phyloP scores from a whole-genome alignment of 768 basidiomycete genomes.

The Leccinum broughii region DNA sequence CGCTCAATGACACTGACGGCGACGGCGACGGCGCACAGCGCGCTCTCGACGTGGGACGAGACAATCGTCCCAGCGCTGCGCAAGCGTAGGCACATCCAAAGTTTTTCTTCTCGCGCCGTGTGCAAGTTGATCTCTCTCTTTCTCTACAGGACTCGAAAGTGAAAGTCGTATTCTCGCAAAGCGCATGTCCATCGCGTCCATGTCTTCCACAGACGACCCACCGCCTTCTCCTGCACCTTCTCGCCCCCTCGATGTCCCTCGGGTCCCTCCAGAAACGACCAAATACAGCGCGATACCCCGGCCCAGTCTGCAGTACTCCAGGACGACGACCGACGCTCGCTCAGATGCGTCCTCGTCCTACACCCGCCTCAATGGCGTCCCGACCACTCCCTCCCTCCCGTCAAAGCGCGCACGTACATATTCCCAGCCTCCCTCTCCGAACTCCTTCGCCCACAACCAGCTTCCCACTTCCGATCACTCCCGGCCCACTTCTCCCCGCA shows the following conservation, averaged over 20 bases:
- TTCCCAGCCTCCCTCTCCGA: slow-evolving; percentile 50
- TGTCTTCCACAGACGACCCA: slow-evolving; percentile 54
- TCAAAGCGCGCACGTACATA: slow-evolving; percentile 61
- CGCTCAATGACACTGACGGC: slow-evolving; percentile 44
- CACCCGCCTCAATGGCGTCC: slow-evolving; percentile 29
- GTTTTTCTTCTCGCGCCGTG: neutral
- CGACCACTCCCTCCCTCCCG: slow-evolving; percentile 33
- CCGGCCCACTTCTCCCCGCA: slow-evolving; percentile 47
- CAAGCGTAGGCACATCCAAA: slow-evolving; percentile 54
- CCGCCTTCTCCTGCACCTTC: slow-evolving; percentile 23
- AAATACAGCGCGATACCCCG: slow-evolving; percentile 47
- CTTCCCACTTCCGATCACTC: slow-evolving; percentile 39
- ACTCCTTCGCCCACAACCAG: slow-evolving; percentile 28
- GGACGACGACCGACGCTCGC: slow-evolving; percentile 31
- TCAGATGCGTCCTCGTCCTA: slow-evolving; percentile 26
- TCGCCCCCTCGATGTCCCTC: slow-evolving; percentile 22
- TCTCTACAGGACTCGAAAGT: slow-evolving; percentile 63
- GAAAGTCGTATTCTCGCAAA: slow-evolving; percentile 79
- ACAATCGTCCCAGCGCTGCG: slow-evolving; percentile 78
- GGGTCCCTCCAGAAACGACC: slow-evolving; percentile 32
- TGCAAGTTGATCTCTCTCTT: slow-evolving; percentile 1
- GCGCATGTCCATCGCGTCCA: slow-evolving; percentile 74
- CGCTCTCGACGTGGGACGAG: slow-evolving; percentile 71
- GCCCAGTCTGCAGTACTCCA: slow-evolving; percentile 42
- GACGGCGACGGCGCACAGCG: slow-evolving; percentile 32